These are phyloP conservation scores for Lenzites betulinus DNA, from an alignment of 768 basidiomycete genomes.

Conservation along the genomic window DNA sequence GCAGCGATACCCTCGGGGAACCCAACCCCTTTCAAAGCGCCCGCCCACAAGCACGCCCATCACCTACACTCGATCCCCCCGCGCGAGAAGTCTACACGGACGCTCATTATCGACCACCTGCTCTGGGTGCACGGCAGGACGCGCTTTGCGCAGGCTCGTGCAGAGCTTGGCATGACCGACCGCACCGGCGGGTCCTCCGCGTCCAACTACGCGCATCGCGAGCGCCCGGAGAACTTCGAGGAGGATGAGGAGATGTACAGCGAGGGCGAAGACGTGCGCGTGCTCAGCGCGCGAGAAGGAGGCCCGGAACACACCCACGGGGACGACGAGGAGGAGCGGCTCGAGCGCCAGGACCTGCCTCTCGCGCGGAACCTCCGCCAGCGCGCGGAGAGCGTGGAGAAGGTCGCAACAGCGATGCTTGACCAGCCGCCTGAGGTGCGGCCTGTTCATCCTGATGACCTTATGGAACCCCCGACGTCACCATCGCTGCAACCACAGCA, in stretches of 20 bases:
- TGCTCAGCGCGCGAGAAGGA: constrained; percentile 51
- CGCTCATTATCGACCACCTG: constrained; percentile 86
- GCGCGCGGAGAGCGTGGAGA: constrained; percentile 81
- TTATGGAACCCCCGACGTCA: constrained; percentile 52
- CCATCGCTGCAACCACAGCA: constrained; percentile 44
- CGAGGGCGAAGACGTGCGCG: constrained; percentile 59
- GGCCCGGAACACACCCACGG: constrained; percentile 49
- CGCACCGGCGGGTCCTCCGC: constrained; percentile 70
- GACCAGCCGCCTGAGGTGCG: constrained; percentile 72
- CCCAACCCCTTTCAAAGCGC: constrained; percentile 54
- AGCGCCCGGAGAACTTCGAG: constrained; percentile 74
- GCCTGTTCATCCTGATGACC: constrained; percentile 56
- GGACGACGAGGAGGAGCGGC: constrained; percentile 61
- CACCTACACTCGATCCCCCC: constrained; percentile 87
- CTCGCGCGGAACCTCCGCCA: constrained; percentile 67
- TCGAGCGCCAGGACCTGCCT: constrained; percentile 57
- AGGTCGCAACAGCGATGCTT: constrained; percentile 79
- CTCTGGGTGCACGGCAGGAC: constrained; percentile 83
- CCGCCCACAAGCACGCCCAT: constrained; percentile 87
- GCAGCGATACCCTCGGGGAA: constrained; percentile 18
- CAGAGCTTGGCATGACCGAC: constrained; percentile 85
- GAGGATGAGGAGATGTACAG: constrained; percentile 69
- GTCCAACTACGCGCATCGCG: constrained; percentile 59
- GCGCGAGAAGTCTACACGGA: constrained; percentile 85
- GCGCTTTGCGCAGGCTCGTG: constrained; percentile 80